phyloP scores from a whole-genome alignment of 257 asterid species.

The Solanum verrucosum region DNA sequence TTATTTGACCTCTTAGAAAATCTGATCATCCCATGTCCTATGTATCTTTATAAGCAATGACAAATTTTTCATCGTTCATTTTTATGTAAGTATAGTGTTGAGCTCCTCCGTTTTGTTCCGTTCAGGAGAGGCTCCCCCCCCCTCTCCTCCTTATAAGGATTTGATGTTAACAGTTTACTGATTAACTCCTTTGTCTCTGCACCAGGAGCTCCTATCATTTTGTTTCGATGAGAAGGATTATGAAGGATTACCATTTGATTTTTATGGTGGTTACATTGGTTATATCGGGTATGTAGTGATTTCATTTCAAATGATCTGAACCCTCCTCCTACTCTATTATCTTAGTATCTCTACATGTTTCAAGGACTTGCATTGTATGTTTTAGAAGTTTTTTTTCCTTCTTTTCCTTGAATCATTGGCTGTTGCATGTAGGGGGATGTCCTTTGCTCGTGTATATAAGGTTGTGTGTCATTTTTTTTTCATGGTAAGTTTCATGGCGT shows the following conservation, averaged over 20 bases:
- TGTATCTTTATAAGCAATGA: background rate
- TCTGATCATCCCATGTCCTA: background rate
- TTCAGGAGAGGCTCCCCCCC: background rate
- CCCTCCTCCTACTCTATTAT: background rate
- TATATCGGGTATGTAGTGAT: constrained; percentile 66
- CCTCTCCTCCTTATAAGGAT: background rate
- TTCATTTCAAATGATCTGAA: background rate
- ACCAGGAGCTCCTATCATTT: constrained; percentile 82
- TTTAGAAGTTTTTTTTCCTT: background rate
- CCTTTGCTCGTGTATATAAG: background rate
- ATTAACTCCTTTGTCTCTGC: background rate
- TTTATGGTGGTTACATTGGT: constrained; percentile 90
- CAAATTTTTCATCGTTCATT: background rate
- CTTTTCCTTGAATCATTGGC: background rate
- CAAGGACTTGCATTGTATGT: background rate
- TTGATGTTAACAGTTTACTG: background rate
- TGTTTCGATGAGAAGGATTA: constrained; percentile 65
- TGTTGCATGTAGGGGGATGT: background rate
- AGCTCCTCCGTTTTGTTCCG: background rate
- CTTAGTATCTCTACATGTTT: background rate
- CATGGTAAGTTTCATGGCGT: background rate
- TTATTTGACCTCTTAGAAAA: background rate
- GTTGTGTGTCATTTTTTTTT: background rate
- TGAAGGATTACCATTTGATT: constrained; percentile 87
- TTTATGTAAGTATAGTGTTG: background rate